Percentiles rank a stretch among this genome's conserved stretches.
phyloP scores from a whole-genome alignment of 192 early-diverging fungal genomes.

The Mortierella claussenii region DNA sequence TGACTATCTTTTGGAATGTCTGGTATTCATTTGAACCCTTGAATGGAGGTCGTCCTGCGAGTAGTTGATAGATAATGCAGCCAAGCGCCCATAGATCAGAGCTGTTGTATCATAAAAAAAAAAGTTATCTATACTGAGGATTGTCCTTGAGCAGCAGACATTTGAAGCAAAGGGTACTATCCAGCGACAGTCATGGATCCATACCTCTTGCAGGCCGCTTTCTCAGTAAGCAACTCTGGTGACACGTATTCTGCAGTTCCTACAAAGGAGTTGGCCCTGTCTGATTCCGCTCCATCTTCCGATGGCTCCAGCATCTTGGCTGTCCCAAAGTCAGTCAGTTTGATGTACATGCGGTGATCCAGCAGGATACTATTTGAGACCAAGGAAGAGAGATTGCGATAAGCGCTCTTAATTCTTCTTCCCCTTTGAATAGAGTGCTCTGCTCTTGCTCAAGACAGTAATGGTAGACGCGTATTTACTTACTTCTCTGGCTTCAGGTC shows the following conservation, averaged over 20 bases:
- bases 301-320: constrained; percentile 78
- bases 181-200: too few relatives aligned
- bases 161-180: too few relatives aligned
- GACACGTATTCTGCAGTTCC: constrained; percentile 99
- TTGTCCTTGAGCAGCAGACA: too few relatives aligned
- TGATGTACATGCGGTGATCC: constrained; percentile 90
- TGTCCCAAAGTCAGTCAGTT: constrained; percentile 96
- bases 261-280: constrained; percentile 90
- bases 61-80: constrained; percentile 93
- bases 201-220: constrained; percentile 79
- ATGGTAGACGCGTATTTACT: too few relatives aligned
- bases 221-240: constrained; percentile 93
- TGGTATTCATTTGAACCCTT: constrained; percentile 95
- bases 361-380: constrained; percentile 86
- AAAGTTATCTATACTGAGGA: too few relatives aligned
- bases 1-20: constrained; percentile 95
- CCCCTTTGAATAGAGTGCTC: too few relatives aligned
- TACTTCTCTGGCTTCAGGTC: constrained; percentile 98
- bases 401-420: too few relatives aligned
- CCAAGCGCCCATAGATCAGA: constrained; percentile 88
- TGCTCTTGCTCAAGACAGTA: too few relatives aligned
- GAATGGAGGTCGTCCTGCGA: constrained; percentile 92
- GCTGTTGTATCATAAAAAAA: constrained; percentile 29
- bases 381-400: too few relatives aligned
- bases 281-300: constrained; percentile 54